phyloP scores from a whole-genome alignment of 1,139 yeast genomes.

The Suhomyces yuchorum region DNA sequence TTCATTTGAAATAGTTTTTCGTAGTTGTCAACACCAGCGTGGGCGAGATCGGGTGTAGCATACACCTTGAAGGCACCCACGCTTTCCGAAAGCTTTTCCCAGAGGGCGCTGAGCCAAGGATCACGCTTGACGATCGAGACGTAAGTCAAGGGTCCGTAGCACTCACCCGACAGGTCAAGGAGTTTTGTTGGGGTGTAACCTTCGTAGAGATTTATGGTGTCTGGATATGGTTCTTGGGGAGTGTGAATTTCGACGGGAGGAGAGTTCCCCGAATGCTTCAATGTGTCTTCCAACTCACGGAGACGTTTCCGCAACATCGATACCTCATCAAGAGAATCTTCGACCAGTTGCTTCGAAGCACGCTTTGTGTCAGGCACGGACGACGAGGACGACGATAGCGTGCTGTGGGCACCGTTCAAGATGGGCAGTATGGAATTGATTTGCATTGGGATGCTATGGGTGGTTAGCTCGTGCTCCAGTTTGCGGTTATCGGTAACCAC shows the following conservation, averaged over 20 bases:
- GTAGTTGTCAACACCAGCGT: slow-evolving; percentile 1
- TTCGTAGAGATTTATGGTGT: slow-evolving; percentile 35
- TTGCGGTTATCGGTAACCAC: neutral
- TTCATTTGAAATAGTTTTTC: slow-evolving; percentile 36
- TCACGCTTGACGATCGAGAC: slow-evolving; percentile 27
- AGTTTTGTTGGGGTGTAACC: slow-evolving; percentile 31
- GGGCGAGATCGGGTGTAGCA: slow-evolving; percentile 8
- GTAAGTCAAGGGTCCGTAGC: slow-evolving; percentile 29
- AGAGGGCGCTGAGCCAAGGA: slow-evolving; percentile 22
- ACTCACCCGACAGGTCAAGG: slow-evolving; percentile 22
- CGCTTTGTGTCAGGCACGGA: neutral
- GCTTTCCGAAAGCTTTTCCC: slow-evolving; percentile 15
- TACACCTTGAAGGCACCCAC: slow-evolving; percentile 4
- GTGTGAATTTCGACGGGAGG: neutral
- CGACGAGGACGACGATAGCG: neutral
- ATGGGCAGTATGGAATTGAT: neutral
- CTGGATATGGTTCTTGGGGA: slow-evolving; percentile 10
- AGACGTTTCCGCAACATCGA: slow-evolving; percentile 13
- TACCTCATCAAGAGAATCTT: slow-evolving; percentile 14
- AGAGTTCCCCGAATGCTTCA: slow-evolving; percentile 3
- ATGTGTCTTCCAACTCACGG: slow-evolving; percentile 14
- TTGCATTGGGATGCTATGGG: neutral
- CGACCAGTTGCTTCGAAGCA: neutral
- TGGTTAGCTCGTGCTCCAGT: neutral
- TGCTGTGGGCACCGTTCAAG: neutral